Evolutionary conservation across 2,329 filamentous ascomycete species (phyloP), one percentile per base, ranked within the genome.

Genomic region (Thermoascus crustaceus): DNA sequence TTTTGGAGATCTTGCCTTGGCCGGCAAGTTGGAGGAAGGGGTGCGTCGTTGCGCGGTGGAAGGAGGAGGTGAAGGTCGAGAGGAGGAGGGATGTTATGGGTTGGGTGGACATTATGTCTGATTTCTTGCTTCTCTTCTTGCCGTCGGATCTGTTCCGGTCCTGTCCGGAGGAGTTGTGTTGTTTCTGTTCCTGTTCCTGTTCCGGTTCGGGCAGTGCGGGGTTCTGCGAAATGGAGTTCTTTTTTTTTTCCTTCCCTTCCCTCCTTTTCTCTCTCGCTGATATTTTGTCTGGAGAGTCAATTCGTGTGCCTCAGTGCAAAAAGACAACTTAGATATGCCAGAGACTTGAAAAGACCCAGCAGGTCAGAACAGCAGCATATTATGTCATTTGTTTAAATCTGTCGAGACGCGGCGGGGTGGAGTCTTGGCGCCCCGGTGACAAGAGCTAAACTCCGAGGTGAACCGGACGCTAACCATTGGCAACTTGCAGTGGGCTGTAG

Each of bases 1-100:
- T 50, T 32, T 75, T 75, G 11, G 73, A 63, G 11, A 82, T 63
- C 0, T 69, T 72, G 14, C 82, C 81, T 37, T 69, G 66, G 9
- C 80, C 80, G 4, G 81, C 80, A 31, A 75, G 69, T 7, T 65
- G 67, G 34, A 86, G 73, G 59, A 86, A 85, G 0, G 75, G 68
- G 35, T 78, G 72, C 40, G 80, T 76, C 0, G 80, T 85, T 7
- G 81, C 78, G 18, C 60, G 57, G 3, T 57, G 61, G 54, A 75
- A 75, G 30, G 64, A 60, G 3, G 57, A 48, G 2, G 62, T 52
- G 50, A 69, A 67, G 35, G 64, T 66, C 29, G 63, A 53, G 42
- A 78, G 67, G 27, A 83, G 73, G 48, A 77, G 66, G 34, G 63
- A 56, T 1, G 77, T 81, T 30, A 83, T 61, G 4, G 73, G 53